Percentiles rank a stretch among this genome's conserved stretches.
Conservation (phyloP, 768 basidiomycete species). For the Boletus barrowsii region DNA sequence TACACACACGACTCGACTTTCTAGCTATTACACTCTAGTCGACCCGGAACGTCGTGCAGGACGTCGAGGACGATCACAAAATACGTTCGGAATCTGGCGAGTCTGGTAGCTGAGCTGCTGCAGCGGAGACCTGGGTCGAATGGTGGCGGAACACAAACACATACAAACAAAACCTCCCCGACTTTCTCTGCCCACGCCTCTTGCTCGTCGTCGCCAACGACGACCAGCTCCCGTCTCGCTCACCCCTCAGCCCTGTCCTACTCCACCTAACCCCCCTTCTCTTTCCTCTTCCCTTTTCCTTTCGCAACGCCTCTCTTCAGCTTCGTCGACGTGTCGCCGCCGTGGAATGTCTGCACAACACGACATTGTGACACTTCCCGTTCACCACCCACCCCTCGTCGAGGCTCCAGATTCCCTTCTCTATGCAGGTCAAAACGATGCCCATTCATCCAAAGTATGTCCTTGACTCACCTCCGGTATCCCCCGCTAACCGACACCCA, state of each 20-base stretch:
- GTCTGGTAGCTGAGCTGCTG: neutral
- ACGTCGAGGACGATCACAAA: slow-evolving; percentile 1
- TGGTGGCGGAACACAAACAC: slow-evolving; percentile 25
- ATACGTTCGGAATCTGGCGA: neutral
- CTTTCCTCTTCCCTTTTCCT: slow-evolving; percentile 16
- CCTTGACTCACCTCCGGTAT: neutral
- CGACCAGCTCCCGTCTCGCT: slow-evolving; percentile 19
- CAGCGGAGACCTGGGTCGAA: neutral
- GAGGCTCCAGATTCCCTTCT: slow-evolving; percentile 38
- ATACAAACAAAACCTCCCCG: slow-evolving; percentile 18
- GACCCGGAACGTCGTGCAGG: neutral
- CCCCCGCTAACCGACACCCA: neutral
- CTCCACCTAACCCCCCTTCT: slow-evolving; percentile 22
- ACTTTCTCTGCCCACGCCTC: slow-evolving; percentile 27
- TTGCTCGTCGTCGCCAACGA: slow-evolving; percentile 32
- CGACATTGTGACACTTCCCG: slow-evolving; percentile 31
- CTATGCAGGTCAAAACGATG: slow-evolving; percentile 20
- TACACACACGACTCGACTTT: neutral
- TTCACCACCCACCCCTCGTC: slow-evolving; percentile 33
- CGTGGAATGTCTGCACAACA: slow-evolving; percentile 39
- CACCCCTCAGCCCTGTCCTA: slow-evolving; percentile 14
- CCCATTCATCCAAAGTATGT: slow-evolving; percentile 13
- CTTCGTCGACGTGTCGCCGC: neutral
- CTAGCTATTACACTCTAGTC: neutral
- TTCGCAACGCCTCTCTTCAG: too few relatives aligned